phyloP scores from a whole-genome alignment of 176 grass and related monocot species.

The Ensete ventricosum region DNA sequence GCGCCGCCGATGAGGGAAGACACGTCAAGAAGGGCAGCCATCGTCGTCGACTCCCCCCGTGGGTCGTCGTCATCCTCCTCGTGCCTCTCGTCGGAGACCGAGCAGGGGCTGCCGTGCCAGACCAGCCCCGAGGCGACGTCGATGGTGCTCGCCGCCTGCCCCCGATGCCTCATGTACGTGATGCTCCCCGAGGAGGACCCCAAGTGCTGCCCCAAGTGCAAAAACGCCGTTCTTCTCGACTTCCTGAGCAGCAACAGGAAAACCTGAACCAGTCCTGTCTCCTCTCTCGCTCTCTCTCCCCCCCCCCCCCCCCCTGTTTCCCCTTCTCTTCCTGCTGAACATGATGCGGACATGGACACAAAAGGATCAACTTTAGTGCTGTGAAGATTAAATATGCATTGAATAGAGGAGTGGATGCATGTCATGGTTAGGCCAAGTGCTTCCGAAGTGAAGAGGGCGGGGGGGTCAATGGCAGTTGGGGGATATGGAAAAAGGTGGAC shows the following conservation, averaged over 20 bases:
- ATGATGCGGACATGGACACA: too few species aligned
- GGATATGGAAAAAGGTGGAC: neutral
- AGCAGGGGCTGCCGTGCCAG: constrained; percentile 50
- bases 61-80: constrained; percentile 49
- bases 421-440: too few species aligned
- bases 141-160: constrained; percentile 69
- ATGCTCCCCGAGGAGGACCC: constrained; percentile 86
- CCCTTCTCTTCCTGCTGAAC: too few species aligned
- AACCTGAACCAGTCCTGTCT: neutral
- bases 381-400: too few species aligned
- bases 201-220: constrained; percentile 81
- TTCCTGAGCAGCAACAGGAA: constrained; percentile 37
- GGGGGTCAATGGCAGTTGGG: neutral
- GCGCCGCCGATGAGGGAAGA: constrained; percentile 39
- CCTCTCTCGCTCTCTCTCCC: neutral
- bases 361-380: too few species aligned
- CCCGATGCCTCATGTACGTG: constrained; percentile 87
- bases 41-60: constrained; percentile 23
- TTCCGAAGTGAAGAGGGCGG: too few species aligned
- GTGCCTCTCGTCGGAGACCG: constrained; percentile 61
- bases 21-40: constrained; percentile 30
- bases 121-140: constrained; percentile 64
- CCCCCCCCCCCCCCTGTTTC: neutral
- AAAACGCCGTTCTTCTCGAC: constrained; percentile 78
- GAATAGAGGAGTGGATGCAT: too few species aligned